phyloP scores from a whole-genome alignment of 768 basidiomycete species.

The Botryobasidium botryosum region DNA sequence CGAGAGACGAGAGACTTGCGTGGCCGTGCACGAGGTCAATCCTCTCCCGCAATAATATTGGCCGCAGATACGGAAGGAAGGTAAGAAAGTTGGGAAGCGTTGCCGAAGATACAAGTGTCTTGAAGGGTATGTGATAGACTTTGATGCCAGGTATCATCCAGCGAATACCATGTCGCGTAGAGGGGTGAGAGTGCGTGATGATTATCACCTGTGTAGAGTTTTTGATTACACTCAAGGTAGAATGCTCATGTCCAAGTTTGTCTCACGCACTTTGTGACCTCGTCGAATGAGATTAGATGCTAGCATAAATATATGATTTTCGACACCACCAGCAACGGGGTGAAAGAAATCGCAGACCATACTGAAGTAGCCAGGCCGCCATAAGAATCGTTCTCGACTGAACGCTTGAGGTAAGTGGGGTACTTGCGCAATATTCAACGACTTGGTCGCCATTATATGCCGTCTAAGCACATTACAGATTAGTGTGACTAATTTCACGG shows the following conservation, averaged over 20 bases:
- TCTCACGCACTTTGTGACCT: conserved; percentile 85
- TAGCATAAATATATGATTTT: conserved; percentile 91
- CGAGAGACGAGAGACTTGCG: conserved; percentile 76
- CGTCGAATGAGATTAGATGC: conserved; percentile 61
- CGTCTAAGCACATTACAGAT: neutral
- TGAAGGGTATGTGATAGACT: conserved; percentile 86
- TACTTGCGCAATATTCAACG: neutral
- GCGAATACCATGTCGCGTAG: conserved; percentile 73
- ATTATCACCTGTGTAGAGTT: conserved; percentile 54
- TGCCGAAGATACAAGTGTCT: conserved; percentile 77
- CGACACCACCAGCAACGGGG: conserved; percentile 87
- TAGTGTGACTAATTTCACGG: neutral
- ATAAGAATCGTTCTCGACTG: neutral
- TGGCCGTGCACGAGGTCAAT: conserved; percentile 85
- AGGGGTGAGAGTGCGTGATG: conserved; percentile 81
- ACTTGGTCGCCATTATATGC: neutral
- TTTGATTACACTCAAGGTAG: conserved; percentile 12
- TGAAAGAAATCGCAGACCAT: conserved; percentile 98
- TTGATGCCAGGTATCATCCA: conserved; percentile 80
- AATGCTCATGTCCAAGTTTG: no score
- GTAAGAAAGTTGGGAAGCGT: conserved; percentile 91
- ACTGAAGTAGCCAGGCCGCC: conserved; percentile 29
- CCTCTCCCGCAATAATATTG: conserved; percentile 71
- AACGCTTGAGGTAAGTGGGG: neutral
- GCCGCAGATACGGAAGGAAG: conserved; percentile 79